Base-by-base conservation (phyloP, 257 asterid genomes). In the Linaria vulgaris region DNA sequence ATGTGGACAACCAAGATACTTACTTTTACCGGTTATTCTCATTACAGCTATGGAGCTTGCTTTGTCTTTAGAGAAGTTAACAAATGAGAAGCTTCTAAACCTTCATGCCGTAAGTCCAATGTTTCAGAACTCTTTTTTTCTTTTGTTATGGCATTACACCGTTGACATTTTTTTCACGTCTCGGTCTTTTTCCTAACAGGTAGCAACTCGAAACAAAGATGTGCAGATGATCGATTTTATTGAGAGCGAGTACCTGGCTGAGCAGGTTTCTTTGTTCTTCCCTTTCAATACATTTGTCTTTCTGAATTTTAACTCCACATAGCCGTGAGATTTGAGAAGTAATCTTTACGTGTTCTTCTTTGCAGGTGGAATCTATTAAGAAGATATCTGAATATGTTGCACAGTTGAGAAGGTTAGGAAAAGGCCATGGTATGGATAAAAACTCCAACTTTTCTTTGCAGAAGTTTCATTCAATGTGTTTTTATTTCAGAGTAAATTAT, bases 1-100 rank as follows among this genome's bases (percentile, higher is more conserved):
- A 23, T 43, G 50, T 15, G 45, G 14, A 56, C 31, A 19, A 56
- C 47, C 52, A 43, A 43, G 31, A 39, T 43, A 13, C 12, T 49
- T 24, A 7, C 20, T 16, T n/a, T 49, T 49, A 17, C 34, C 24
- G 9, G 5, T 54, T 30, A 16, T 39, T 14, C 12, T 6, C 13
- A 4, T 39, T 59, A 30, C 70, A 82, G 88, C 88, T 15, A 79
- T 82, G 88, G 88, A 82, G 73, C 83, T 82, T 61, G 85, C 81
- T 0, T 71, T 82, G 66, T 79, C 88, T 38, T 56, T 82, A 54
- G 88, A 79, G 73, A 82, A 82, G 81, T 53, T 82, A 66, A 74
- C 78, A 38, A 82, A 79, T 53, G 83, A 76, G 56, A 82, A 82
- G 51, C 88, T 82, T 52, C 72, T 82, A 25, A 76, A 71, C 45